Percentiles rank a stretch among this genome's conserved stretches.
Evolutionary conservation across 306 rosid genomes (phyloP).

Genomic region (Astragalus membranaceus): DNA sequence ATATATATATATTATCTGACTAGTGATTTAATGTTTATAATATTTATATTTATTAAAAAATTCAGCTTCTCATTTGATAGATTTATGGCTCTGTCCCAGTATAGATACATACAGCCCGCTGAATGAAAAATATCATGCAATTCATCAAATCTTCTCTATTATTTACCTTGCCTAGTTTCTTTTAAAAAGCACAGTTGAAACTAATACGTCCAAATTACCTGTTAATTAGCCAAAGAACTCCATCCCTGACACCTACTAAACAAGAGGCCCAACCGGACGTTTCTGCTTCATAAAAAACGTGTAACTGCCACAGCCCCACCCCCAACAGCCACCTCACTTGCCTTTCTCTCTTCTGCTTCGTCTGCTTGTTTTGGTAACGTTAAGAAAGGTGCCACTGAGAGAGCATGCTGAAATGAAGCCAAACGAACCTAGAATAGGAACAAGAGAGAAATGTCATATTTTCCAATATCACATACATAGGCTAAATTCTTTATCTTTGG

Average conservation of each 20-base stretch:
- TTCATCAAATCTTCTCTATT: background rate
- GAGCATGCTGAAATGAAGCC: conserved; percentile 99
- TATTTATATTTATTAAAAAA: too few species aligned
- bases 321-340: conserved; percentile 93
- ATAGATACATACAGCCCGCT: background rate
- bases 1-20: too few species aligned
- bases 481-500: too few species aligned
- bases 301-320: conserved; percentile 99
- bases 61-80: too few species aligned
- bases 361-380: conserved; percentile 60
- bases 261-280: conserved; percentile 91
- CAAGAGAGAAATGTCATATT: conserved; percentile 3
- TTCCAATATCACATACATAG: background rate
- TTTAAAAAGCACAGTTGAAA: conserved; percentile 11
- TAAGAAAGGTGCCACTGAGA: conserved; percentile 91
- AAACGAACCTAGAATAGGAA: conserved; percentile 65
- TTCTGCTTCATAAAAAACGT: conserved; percentile 95
- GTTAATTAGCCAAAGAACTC: conserved; percentile 98
- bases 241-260: conserved; percentile 95
- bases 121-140: background rate
- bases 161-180: background rate
- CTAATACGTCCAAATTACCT: conserved; percentile 46
- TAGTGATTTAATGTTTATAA: too few species aligned
- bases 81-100: too few species aligned
- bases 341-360: conserved; percentile 68